Evolutionary conservation across 2,329 filamentous ascomycete genomes (phyloP), one percentile per base, ranked within the genome.

Genomic region (Stagonosporopsis vannaccii): DNA sequence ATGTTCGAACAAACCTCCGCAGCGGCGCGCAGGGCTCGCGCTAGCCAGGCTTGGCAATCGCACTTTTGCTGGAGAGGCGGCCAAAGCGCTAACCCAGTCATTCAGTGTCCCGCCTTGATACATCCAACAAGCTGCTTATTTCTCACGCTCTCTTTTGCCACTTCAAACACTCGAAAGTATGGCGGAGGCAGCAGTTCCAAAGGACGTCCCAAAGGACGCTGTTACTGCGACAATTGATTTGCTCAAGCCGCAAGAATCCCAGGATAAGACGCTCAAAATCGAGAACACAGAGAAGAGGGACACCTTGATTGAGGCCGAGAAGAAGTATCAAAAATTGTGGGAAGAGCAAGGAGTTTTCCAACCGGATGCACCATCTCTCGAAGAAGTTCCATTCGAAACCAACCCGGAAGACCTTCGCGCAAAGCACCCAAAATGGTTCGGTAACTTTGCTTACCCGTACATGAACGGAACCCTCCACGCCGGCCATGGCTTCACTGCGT

Each of bases 241-340:
- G 62, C 78, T 87, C 65, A 81, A 85, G 69, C 82, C 83, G 51
- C 78, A 77, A 69, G 79, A 81, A 64, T 79, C 78, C 68, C 79
- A 82, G 42, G 82, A 84, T 67, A 87, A 86, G 61, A 88, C 85
- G 36, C 77, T 89, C 60, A 88, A 88, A 72, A 82, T 89, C 61
- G 86, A 89, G 77, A 87, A 87, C 71, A 96, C 92, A 35, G 91
- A 96, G 70, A 96, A 96, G 80, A 84, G 92, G 75, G 92, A 96
- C 72, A 85, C 88, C 46, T 82, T 96, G 65, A 88, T 95, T 67
- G 86, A 86, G 28, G 85, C 89, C 70, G 94, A 98, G 81, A 96
- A 95, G 81, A 92, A 92, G 75, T 97, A 96, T 79, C 94, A 98
- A 80, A 81, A 88, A 73, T 83, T 88, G 85, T 96, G 92, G 92